Evolutionary conservation across 495 filamentous ascomycete genomes (phyloP), one percentile per base, ranked within the genome.

Genomic region (Cairneyella variabilis): DNA sequence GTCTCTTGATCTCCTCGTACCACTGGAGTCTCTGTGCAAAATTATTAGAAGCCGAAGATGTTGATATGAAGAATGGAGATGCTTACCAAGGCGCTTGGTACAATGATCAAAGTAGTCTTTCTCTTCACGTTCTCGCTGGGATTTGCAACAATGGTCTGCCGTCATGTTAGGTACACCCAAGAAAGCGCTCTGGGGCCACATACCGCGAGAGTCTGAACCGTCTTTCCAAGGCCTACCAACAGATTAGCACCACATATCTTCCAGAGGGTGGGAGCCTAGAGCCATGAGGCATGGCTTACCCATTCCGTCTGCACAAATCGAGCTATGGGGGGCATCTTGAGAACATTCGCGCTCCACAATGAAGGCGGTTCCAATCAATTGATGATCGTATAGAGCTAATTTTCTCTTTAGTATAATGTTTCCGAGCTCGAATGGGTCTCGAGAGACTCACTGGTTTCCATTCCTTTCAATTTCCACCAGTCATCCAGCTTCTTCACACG

Each of bases 201-300:
- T 49, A 58, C 56, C 3, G 73, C 74, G 25, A 83, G 56, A 0
- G 69, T 60, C 59, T 71, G 59, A 0, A 83, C 43, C 0, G 79
- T 83, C 53, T 83, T 89, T 0, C 85, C 85, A 2, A 86, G 63
- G 0, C 84, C 83, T 50, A n/a, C n/a, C n/a, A n/a, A n/a, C n/a
- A n/a, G n/a, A n/a, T n/a, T n/a, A n/a, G n/a, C n/a, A n/a, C n/a
- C n/a, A n/a, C n/a, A n/a, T n/a, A n/a, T n/a, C n/a, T n/a, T n/a
- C n/a, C n/a, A n/a, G n/a, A n/a, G n/a, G n/a, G n/a, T n/a, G n/a
- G n/a, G n/a, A n/a, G n/a, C n/a, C n/a, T n/a, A n/a, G n/a, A n/a
- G n/a, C n/a, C n/a, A n/a, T n/a, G n/a, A n/a, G n/a, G n/a, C n/a
- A n/a, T n/a, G n/a, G n/a, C n/a, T n/a, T 50, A 21, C 50, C 54